Base-by-base conservation (phyloP, 495 filamentous ascomycete species). In the Penicillium salamii region DNA sequence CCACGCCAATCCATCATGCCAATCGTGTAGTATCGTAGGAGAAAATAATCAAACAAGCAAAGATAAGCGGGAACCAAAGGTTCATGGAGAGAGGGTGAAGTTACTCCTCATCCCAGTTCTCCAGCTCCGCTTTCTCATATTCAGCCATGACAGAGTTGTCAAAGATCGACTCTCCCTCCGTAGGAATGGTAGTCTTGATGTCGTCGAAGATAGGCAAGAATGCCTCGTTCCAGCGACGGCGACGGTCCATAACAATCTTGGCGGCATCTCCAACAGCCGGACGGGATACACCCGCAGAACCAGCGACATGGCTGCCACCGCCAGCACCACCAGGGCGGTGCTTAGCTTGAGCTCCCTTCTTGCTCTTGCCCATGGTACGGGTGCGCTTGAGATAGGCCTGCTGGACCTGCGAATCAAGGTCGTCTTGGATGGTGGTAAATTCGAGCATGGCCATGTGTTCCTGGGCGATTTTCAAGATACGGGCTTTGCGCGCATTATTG, bases 391-490 rank as follows among this genome's bases (percentile, higher is more conserved):
- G 83, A 59, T 96, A 99, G 20, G 91, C 91, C 58, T 89, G 84
- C 61, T 97, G 89, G 41, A 99, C 92, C 68, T 99, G 93, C 43
- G 83, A 81, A 69, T 99, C 93, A 19, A 99, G 84, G 65, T 97
- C 93, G 59, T 99, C 93, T 50, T 92, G 84, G 61, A 99, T 99
- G 54, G 91, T 97, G 57, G 82, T 84, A 70, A 95, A 99, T 64
- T 99, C 93, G 55, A 97, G 93, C 64, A 89, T 80, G 2, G 93
- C 95, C 83, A 97, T 89, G 53, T 88, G 82, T 64, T 95, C 92
- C 55, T 89, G 86, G 2, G 91, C 86, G 15, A 96, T 78, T 14
- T 96, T 89, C 2, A 87, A 80, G 8, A 99, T 78, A 13, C 92
- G 78, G 5, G 87, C 79, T 63, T 97, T 97, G 53, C 89, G 83